Conservation (phyloP, 179 eudicot species). For the Vitellaria paradoxa region DNA sequence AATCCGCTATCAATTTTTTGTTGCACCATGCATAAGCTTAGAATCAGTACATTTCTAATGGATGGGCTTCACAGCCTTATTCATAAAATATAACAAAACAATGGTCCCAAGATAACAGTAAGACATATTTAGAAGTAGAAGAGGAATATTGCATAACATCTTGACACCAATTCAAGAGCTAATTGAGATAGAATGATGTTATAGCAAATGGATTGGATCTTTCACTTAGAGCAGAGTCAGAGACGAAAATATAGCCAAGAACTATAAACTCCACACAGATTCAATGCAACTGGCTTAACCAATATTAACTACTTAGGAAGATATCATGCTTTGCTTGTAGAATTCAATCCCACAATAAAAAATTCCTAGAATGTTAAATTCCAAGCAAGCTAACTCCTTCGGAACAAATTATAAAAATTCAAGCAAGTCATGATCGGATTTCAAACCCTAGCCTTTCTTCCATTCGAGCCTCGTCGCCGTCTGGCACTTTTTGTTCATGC, state of each 20-base stretch:
- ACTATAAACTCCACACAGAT: slow-evolving; percentile 32
- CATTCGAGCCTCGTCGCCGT: too few relatives aligned
- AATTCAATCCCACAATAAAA: slow-evolving; percentile 58
- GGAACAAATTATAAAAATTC: too few relatives aligned
- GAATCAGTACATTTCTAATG: slow-evolving; percentile 29
- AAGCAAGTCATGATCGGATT: too few relatives aligned
- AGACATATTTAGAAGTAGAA: slow-evolving; percentile 21
- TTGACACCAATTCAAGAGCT: slow-evolving; percentile 26
- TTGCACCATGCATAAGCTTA: slow-evolving; percentile 25
- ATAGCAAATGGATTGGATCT: slow-evolving; percentile 11
- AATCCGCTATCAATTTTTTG: slow-evolving; percentile 39
- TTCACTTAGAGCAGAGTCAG: slow-evolving; percentile 21
- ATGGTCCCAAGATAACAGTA: slow-evolving; percentile 24
- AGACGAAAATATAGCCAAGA: slow-evolving; percentile 27
- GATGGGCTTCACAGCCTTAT: slow-evolving; percentile 41
- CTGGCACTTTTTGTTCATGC: too few relatives aligned
- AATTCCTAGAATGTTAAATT: too few relatives aligned
- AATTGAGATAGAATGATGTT: slow-evolving; percentile 15
- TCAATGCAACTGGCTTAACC: slow-evolving; percentile 34
- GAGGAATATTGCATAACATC: slow-evolving; percentile 45
- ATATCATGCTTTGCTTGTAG: slow-evolving; percentile 36
- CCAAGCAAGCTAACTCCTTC: too few relatives aligned
- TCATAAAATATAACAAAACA: slow-evolving; percentile 32
- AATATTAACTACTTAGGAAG: slow-evolving; percentile 41
- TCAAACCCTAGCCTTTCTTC: too few relatives aligned